Conservation (phyloP, 805 yeast genomes). For the Pichia exigua region DNA sequence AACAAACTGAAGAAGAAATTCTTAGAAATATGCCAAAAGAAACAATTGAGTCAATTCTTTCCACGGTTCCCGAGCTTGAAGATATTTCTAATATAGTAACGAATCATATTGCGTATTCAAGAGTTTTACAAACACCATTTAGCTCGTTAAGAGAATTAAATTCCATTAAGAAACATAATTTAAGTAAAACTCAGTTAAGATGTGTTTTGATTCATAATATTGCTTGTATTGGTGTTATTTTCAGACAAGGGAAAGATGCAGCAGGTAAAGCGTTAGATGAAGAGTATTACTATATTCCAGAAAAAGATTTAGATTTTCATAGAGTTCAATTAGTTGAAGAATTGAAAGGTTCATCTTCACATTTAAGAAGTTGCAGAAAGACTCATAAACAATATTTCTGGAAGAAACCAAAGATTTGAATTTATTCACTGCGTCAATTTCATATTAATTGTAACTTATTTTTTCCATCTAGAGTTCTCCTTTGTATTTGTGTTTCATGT, state of each 20-base stretch:
- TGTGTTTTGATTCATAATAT: slow-evolving; percentile 36
- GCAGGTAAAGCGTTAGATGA: slow-evolving; percentile 92
- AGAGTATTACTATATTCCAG: slow-evolving; percentile 86
- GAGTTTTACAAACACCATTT: slow-evolving; percentile 84
- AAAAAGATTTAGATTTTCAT: slow-evolving; percentile 63
- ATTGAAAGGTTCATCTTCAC: slow-evolving; percentile 70
- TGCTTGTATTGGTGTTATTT: slow-evolving; percentile 77
- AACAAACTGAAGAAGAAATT: slow-evolving; percentile 9
- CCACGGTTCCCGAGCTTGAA: slow-evolving; percentile 33
- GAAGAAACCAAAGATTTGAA: slow-evolving; percentile 43
- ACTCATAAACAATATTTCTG: slow-evolving; percentile 86
- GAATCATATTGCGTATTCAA: slow-evolving; percentile 85
- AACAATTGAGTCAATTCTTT: slow-evolving; percentile 24
- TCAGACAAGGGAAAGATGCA: slow-evolving; percentile 89
- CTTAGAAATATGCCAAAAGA: slow-evolving; percentile 15
- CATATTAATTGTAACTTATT: background rate
- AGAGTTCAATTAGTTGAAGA: slow-evolving; percentile 66
- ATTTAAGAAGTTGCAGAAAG: slow-evolving; percentile 79
- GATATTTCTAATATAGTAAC: slow-evolving; percentile 59
- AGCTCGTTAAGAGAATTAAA: slow-evolving; percentile 52
- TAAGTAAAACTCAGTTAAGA: slow-evolving; percentile 39
- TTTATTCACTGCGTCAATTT: background rate
- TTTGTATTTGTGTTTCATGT: background rate
- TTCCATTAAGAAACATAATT: slow-evolving; percentile 42
- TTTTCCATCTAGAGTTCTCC: too few species aligned